These are phyloP conservation scores for Podila epigama DNA, from an alignment of 192 early-diverging fungal species.

Conservation along the genomic window DNA sequence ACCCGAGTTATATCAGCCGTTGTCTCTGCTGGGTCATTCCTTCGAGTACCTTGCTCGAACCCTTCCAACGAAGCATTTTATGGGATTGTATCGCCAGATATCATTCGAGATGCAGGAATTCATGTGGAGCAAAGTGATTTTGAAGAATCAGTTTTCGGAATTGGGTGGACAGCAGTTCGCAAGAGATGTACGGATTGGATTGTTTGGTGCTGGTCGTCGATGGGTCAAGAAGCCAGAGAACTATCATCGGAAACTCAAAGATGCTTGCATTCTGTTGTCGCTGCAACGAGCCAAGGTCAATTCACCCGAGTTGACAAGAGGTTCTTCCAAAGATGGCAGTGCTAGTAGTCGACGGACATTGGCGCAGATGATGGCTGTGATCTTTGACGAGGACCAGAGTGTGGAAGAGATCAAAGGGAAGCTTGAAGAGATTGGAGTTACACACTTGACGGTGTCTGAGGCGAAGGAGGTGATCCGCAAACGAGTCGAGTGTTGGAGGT, in stretches of 20 bases:
- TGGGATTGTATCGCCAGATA: slow-evolving; percentile 46
- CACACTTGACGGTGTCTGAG: slow-evolving; percentile 28
- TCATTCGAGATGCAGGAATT: slow-evolving; percentile 58
- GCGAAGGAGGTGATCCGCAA: slow-evolving; percentile 44
- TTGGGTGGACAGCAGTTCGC: slow-evolving; percentile 55
- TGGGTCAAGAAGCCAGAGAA: slow-evolving; percentile 63
- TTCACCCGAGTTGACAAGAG: background rate
- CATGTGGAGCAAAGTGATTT: slow-evolving; percentile 61
- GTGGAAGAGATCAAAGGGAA: slow-evolving; percentile 1
- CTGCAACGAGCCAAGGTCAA: slow-evolving; percentile 35
- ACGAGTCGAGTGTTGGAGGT: slow-evolving; percentile 51
- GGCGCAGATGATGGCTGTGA: slow-evolving; percentile 45
- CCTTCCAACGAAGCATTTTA: slow-evolving; percentile 48
- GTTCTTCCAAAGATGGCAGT: background rate
- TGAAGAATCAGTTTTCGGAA: slow-evolving; percentile 61
- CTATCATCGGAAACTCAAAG: slow-evolving; percentile 51
- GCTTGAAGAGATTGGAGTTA: slow-evolving; percentile 50
- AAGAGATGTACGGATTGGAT: slow-evolving; percentile 53
- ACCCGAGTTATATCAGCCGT: slow-evolving; percentile 56
- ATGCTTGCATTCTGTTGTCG: slow-evolving; percentile 48
- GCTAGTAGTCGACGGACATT: slow-evolving; percentile 44
- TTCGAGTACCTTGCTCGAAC: slow-evolving; percentile 46
- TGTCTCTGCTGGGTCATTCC: slow-evolving; percentile 50
- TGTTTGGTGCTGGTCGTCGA: slow-evolving; percentile 50
- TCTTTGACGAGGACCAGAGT: slow-evolving; percentile 48